These are phyloP conservation scores for Mycena sp. DNA, from an alignment of 1,284 basidiomycete species.

Conservation along the genomic window DNA sequence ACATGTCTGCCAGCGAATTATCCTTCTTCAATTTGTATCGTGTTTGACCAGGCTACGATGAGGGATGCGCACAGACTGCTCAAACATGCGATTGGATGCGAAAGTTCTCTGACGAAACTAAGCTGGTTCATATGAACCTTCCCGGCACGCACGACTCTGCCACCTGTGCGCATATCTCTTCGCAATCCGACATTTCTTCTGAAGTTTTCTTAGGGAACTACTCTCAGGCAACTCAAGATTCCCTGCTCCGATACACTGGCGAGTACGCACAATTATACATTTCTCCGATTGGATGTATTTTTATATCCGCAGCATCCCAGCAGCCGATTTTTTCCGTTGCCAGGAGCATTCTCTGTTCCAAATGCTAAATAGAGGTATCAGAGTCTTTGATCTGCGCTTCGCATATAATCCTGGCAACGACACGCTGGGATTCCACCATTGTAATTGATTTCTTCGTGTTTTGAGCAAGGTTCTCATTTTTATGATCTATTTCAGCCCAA, in stretches of 20 bases:
- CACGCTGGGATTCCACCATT: slow-evolving; percentile 26
- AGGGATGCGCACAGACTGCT: slow-evolving; percentile 15
- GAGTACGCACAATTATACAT: neutral
- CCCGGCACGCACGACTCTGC: slow-evolving; percentile 28
- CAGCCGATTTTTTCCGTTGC: slow-evolving; percentile 23
- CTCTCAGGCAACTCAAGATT: slow-evolving; percentile 27
- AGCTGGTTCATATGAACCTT: slow-evolving; percentile 26
- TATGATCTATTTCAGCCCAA: neutral
- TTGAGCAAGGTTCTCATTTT: neutral
- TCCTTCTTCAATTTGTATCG: neutral
- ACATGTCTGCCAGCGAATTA: neutral
- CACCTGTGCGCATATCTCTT: slow-evolving; percentile 11
- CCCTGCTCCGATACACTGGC: slow-evolving; percentile 26
- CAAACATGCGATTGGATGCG: slow-evolving; percentile 31
- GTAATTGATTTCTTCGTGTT: slow-evolving; percentile 2
- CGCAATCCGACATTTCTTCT: neutral
- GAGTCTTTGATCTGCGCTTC: slow-evolving; percentile 28
- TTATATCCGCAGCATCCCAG: slow-evolving; percentile 7
- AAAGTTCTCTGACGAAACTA: slow-evolving; percentile 20
- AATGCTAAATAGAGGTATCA: slow-evolving; percentile 23
- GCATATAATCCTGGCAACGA: slow-evolving; percentile 28
- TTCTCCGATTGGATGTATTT: neutral
- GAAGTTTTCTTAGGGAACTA: slow-evolving; percentile 23
- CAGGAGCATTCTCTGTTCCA: slow-evolving; percentile 26
- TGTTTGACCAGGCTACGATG: slow-evolving; percentile 10